Percentiles rank a stretch among this genome's conserved stretches.
Evolutionary conservation across 1,284 basidiomycete genomes (phyloP).

Genomic region (Paramarasmius palmivorus): DNA sequence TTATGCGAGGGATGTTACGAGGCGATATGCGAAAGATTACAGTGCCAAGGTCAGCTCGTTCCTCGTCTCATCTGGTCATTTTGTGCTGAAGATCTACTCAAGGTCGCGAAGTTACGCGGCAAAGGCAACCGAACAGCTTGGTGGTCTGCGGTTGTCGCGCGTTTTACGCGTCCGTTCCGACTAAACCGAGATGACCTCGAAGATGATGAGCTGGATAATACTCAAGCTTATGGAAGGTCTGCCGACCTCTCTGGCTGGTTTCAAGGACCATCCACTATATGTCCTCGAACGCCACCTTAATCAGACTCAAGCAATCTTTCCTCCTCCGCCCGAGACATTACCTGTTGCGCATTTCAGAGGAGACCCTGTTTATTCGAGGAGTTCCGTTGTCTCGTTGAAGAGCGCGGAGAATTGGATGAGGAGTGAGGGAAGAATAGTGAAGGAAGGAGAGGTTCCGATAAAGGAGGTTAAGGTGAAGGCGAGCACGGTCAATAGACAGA

Average conservation of each 20-base stretch:
- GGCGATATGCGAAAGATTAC: constrained; percentile 81
- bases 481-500: constrained; percentile 78
- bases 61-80: too few species aligned
- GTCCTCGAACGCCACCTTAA: constrained; percentile 88
- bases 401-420: constrained; percentile 96
- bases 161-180: constrained; percentile 69
- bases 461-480: constrained; percentile 90
- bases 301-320: constrained; percentile 85
- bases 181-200: constrained; percentile 86
- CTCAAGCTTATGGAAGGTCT: constrained; percentile 89
- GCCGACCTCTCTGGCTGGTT: constrained; percentile 88
- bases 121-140: constrained; percentile 39
- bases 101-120: too few species aligned
- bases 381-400: constrained; percentile 82
- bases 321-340: constrained; percentile 55
- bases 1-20: constrained; percentile 73
- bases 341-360: constrained; percentile 93
- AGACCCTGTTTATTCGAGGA: constrained; percentile 89
- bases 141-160: constrained; percentile 76
- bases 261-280: constrained; percentile 97
- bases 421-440: constrained; percentile 72
- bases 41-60: constrained; percentile 76
- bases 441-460: constrained; percentile 79
- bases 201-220: constrained; percentile 86
- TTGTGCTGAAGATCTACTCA: too few species aligned